Evolutionary conservation across 2,329 filamentous ascomycete genomes (phyloP).

Genomic region (Scytalidium lignicola): DNA sequence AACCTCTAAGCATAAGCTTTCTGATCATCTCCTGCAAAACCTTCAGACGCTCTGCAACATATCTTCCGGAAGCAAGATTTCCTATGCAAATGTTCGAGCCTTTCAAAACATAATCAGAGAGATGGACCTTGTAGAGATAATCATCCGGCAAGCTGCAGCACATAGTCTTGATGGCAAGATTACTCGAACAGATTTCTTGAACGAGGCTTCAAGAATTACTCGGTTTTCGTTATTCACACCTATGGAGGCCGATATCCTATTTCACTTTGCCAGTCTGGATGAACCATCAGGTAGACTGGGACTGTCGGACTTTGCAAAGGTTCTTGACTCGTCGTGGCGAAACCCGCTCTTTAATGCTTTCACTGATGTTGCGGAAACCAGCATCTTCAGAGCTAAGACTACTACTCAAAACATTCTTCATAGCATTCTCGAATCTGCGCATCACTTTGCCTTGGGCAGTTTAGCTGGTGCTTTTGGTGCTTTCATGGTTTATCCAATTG

Average conservation of each 20-base stretch:
- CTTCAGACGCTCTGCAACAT: constrained; percentile 94
- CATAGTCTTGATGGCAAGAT: constrained; percentile 90
- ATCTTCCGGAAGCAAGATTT: constrained; percentile 84
- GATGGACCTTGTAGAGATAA: constrained; percentile 95
- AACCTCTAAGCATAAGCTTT: constrained; percentile 92
- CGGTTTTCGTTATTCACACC: constrained; percentile 95
- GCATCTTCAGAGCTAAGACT: constrained; percentile 45
- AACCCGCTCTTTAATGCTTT: constrained; percentile 38
- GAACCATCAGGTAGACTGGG: constrained; percentile 81
- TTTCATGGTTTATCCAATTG: constrained; percentile 99
- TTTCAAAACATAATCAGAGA: constrained; percentile 98
- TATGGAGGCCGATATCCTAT: constrained; percentile 97
- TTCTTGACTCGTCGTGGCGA: constrained; percentile 90
- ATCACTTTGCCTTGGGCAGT: constrained; percentile 87
- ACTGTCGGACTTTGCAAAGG: constrained; percentile 84
- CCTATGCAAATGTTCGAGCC: constrained; percentile 93
- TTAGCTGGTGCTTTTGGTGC: constrained; percentile 94
- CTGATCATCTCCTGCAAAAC: constrained; percentile 89
- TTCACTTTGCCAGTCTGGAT: constrained; percentile 94
- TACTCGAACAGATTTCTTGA: constrained; percentile 87
- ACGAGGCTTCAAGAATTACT: constrained; percentile 85
- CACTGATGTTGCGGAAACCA: constrained; percentile 33
- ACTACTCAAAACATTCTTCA: constrained; percentile 54
- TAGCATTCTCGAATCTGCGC: constrained; percentile 67
- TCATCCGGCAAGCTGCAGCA: constrained; percentile 78